Percentiles rank a stretch among this genome's conserved stretches.
Evolutionary conservation across 2,329 filamentous ascomycete genomes (phyloP).

Genomic region (Pseudogymnoascus sp.): DNA sequence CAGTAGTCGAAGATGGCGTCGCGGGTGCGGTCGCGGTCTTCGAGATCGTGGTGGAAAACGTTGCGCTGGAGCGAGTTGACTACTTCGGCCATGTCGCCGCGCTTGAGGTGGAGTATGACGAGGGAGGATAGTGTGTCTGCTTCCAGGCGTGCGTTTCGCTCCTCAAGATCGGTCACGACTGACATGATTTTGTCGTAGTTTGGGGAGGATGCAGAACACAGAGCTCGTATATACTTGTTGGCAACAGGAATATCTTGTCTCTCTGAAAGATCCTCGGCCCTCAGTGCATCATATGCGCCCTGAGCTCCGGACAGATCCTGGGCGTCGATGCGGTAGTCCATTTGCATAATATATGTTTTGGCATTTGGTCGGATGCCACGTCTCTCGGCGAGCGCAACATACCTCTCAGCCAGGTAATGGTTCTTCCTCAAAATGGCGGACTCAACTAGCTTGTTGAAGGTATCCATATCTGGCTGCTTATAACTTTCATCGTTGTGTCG

Average conservation of each 20-base stretch:
- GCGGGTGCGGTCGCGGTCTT: constrained; percentile 61
- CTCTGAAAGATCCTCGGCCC: constrained; percentile 45
- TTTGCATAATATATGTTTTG: constrained; percentile 64
- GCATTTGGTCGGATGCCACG: constrained; percentile 60
- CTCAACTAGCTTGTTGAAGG: constrained; percentile 70
- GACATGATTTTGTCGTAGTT: constrained; percentile 64
- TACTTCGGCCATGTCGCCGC: constrained; percentile 70
- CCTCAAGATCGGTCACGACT: constrained; percentile 66
- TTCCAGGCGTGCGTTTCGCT: constrained; percentile 61
- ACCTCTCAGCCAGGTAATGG: constrained; percentile 64
- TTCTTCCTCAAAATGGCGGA: constrained; percentile 65
- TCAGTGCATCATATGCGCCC: constrained; percentile 56
- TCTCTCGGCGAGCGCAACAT: constrained; percentile 59
- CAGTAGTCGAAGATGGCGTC: constrained; percentile 62
- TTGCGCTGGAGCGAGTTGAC: constrained; percentile 76
- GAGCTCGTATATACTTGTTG: constrained; percentile 64
- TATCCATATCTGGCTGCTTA: constrained; percentile 55
- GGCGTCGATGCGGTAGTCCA: constrained; percentile 68
- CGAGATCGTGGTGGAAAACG: constrained; percentile 60
- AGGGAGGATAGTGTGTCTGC: constrained; percentile 68
- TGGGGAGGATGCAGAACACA: constrained; percentile 54
- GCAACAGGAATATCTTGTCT: constrained; percentile 56
- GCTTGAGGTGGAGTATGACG: constrained; percentile 65
- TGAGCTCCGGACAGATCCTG: constrained; percentile 65
- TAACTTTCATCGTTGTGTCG: constrained; percentile 40